Evolutionary conservation across 441 rosid species (phyloP), one percentile per base, ranked within the genome.

Genomic region (Biscutella laevigata): DNA sequence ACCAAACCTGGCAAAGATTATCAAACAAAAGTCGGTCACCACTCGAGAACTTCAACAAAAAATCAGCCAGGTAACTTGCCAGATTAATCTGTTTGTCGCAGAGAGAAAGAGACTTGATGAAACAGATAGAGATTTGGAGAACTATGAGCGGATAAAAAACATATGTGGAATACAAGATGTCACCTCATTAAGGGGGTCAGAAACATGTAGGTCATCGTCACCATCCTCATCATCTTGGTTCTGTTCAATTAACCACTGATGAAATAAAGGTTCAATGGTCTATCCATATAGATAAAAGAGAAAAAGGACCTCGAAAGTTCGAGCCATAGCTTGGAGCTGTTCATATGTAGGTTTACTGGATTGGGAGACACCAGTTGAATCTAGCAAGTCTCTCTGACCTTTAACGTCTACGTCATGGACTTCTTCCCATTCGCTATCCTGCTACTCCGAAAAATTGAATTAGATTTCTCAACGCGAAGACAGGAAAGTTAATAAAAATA

Each of bases 341-440:
- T 80, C 88, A 61, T 78, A 70, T 39, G 83, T 75, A 42, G 96
- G 78, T 53, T 78, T 80, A 53, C 81, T 77, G 1, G 61, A 62
- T 33, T 82, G 66, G 49, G 75, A 10, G 38, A 76, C 72, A 64
- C 69, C 75, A 40, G 77, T 54, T 8, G 94, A 68, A 44, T 46
- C 57, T 35, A 81, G 48, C 68, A 81, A 25, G 61, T 71, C 71
- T 46, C 68, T 66, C 41, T 71, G 81, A 41, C 68, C 66, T 59
- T 74, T 85, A 30, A n/a, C 61, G n/a, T 70, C 82, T 50, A 53
- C 83, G 55, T 69, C 84, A 59, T 74, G 67, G 65, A 75, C 71
- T 68, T 90, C 95, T 74, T 86, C 97, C 95, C 95, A 90, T 59
- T 82, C 94, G n/a, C 80, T 78, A 62, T 78, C 90, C 84, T 77